Conservation (phyloP, 768 basidiomycete species). For the Serendipita vermifera region DNA sequence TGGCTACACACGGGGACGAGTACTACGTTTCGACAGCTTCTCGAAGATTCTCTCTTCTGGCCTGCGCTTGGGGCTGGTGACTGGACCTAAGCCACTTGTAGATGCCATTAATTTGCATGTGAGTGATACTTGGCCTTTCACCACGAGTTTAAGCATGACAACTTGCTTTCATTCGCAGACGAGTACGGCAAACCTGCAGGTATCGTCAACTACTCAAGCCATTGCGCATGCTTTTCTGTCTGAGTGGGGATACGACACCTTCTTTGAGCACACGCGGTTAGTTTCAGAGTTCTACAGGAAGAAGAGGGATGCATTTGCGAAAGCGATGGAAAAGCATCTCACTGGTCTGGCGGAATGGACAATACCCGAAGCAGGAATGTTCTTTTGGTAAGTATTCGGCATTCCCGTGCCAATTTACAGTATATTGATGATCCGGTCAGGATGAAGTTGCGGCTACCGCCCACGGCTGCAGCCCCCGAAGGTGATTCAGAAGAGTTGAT, state of each 20-base stretch:
- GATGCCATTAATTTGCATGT: conserved; percentile 60
- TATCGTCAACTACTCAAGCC: conserved; percentile 49
- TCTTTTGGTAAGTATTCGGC: conserved; percentile 54
- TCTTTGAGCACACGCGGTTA: conserved; percentile 48
- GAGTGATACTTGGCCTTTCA: conserved; percentile 21
- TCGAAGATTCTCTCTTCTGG: conserved; percentile 72
- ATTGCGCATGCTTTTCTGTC: conserved; percentile 45
- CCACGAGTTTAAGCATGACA: conserved; percentile 14
- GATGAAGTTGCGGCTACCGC: conserved; percentile 51
- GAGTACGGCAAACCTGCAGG: conserved; percentile 51
- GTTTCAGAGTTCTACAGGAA: conserved; percentile 63
- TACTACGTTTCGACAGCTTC: conserved; percentile 79
- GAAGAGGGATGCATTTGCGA: conserved; percentile 68
- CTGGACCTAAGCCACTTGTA: conserved; percentile 56
- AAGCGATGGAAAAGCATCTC: conserved; percentile 63
- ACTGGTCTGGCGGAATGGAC: conserved; percentile 61
- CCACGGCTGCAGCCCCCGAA: conserved; percentile 24
- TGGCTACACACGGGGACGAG: conserved; percentile 48
- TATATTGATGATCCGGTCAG: conserved; percentile 24
- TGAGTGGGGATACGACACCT: conserved; percentile 66
- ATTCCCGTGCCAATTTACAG: conserved; percentile 13
- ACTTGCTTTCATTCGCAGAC: conserved; percentile 35
- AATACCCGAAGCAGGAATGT: conserved; percentile 71
- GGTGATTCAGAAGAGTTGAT: conserved; percentile 66
- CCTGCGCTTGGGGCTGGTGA: conserved; percentile 68